These are phyloP conservation scores for Chimonanthus praecox DNA, from an alignment of 164 flowering plant species.

Conservation along the genomic window DNA sequence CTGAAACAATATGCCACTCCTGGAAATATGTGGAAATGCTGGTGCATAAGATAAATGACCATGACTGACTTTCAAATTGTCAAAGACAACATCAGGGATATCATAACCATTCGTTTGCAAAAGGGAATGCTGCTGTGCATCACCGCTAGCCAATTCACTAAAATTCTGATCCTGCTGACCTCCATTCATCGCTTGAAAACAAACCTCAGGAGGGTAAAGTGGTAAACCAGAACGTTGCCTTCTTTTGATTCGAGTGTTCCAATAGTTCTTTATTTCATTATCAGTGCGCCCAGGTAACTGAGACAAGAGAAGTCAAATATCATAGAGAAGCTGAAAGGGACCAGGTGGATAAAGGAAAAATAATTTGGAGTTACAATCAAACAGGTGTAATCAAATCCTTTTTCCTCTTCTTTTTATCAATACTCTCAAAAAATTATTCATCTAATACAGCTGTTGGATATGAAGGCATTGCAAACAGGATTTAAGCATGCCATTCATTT, in stretches of 20 bases:
- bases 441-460: too few relatives aligned
- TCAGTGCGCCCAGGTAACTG: slow-evolving; percentile 99
- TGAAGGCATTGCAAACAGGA: too few relatives aligned
- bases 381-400: too few relatives aligned
- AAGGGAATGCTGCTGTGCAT: slow-evolving; percentile 31
- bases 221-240: slow-evolving; percentile 89
- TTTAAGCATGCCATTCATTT: too few relatives aligned
- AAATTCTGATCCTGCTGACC: slow-evolving; percentile 31
- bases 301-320: slow-evolving; percentile 8
- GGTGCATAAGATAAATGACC: slow-evolving; percentile 36
- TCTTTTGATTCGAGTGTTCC: slow-evolving; percentile 95
- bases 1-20: slow-evolving; percentile 33
- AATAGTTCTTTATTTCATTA: slow-evolving; percentile 95
- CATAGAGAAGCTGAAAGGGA: neutral
- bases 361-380: too few relatives aligned
- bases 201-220: slow-evolving; percentile 74
- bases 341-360: neutral
- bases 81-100: slow-evolving; percentile 54
- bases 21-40: slow-evolving; percentile 38
- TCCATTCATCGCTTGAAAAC: slow-evolving; percentile 44
- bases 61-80: slow-evolving; percentile 39
- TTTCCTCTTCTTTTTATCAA: too few relatives aligned
- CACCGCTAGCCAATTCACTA: slow-evolving; percentile 25
- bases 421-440: too few relatives aligned
- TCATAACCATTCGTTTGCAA: slow-evolving; percentile 37